Evolutionary conservation across 768 basidiomycete genomes (phyloP).

Genomic region (Roridomyces roridus): DNA sequence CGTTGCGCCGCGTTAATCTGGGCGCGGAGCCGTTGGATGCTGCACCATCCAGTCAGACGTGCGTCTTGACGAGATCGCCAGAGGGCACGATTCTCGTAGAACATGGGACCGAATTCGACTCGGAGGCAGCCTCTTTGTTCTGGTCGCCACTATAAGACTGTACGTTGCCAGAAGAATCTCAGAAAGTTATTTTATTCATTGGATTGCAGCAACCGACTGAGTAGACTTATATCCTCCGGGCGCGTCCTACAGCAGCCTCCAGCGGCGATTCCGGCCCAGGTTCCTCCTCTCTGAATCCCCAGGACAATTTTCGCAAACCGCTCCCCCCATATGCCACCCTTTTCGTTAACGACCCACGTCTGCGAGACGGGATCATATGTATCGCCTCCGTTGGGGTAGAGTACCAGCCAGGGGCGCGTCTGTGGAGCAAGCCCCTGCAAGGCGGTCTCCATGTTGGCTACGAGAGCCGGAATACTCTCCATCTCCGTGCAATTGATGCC

Average conservation of each 20-base stretch:
- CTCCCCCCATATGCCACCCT: conserved; percentile 9
- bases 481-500: conserved; percentile 79
- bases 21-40: neutral
- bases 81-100: neutral
- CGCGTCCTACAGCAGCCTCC: conserved; percentile 77
- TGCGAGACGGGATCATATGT: conserved; percentile 53
- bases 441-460: conserved; percentile 41
- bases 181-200: too few relatives aligned
- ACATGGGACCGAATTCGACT: neutral
- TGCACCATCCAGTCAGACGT: neutral
- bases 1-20: neutral
- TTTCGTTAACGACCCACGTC: conserved; percentile 44
- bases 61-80: neutral
- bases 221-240: conserved; percentile 53
- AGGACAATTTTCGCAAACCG: neutral
- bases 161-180: too few relatives aligned
- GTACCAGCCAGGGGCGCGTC: conserved; percentile 56
- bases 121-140: conserved; percentile 5
- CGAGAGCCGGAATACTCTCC: conserved; percentile 46
- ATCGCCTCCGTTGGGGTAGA: conserved; percentile 78
- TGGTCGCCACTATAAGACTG: too few relatives aligned
- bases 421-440: conserved; percentile 18
- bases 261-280: conserved; percentile 60
- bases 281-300: neutral
- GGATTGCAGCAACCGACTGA: conserved; percentile 13